Conservation (phyloP, 495 filamentous ascomycete species). For the Chaetomidium leptoderma region DNA sequence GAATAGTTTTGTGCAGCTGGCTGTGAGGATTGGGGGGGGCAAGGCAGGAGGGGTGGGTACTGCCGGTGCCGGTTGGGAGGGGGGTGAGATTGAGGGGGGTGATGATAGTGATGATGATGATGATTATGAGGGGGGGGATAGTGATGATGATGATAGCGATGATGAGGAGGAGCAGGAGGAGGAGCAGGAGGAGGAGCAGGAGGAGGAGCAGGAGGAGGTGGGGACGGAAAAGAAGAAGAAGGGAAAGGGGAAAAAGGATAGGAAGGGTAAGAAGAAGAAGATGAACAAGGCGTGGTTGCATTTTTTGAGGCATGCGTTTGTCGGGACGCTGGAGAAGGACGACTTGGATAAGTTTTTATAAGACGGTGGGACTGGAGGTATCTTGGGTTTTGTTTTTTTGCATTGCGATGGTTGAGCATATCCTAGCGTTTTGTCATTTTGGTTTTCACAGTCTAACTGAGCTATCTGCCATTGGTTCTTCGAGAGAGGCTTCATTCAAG, state of each 20-base stretch:
- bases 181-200: conserved; percentile 20
- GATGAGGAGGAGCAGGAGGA: conserved; percentile 20
- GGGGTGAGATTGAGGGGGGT: conserved; percentile 12
- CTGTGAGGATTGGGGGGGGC: conserved; percentile 65
- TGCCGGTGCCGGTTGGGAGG: conserved; percentile 10
- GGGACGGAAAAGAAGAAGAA: conserved; percentile 37
- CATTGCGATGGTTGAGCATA: conserved; percentile 7
- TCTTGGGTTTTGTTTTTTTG: not conserved
- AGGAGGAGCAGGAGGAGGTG: conserved; percentile 16
- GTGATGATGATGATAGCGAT: conserved; percentile 1
- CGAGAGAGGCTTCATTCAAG: too few species aligned
- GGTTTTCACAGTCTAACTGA: too few species aligned
- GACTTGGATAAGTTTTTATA: conserved; percentile 48
- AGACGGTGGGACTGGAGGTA: not conserved
- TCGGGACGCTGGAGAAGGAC: conserved; percentile 60
- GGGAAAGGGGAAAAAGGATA: conserved; percentile 34
- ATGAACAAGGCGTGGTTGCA: conserved; percentile 64
- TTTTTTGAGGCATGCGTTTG: conserved; percentile 76
- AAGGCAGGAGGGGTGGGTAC: conserved; percentile 8
- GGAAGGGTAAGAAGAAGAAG: conserved; percentile 42
- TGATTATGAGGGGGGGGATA: conserved; percentile 9
- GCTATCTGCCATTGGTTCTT: too few species aligned
- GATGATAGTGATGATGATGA: conserved; percentile 4
- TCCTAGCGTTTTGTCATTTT: not conserved
- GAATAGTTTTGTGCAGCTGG: conserved; percentile 71